Evolutionary conservation across 192 early-diverging fungal genomes (phyloP).

Genomic region (Dimargaris xerosporica): DNA sequence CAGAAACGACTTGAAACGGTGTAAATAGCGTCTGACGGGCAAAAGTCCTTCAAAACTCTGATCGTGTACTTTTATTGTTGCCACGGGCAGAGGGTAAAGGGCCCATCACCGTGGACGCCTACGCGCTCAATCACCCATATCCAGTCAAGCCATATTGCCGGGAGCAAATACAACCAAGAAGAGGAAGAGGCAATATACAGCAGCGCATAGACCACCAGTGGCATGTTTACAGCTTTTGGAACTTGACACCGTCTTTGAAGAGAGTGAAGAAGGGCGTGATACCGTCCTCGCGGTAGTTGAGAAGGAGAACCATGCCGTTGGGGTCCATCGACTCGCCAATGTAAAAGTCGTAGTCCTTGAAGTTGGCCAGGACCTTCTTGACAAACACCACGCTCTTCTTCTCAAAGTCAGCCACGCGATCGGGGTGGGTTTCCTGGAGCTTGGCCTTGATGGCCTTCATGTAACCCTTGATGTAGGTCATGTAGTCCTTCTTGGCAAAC

Average conservation of each 20-base stretch:
- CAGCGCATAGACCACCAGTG: too few relatives aligned
- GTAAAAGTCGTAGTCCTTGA: slow-evolving; percentile 90
- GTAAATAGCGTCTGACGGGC: too few relatives aligned
- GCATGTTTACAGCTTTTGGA: slow-evolving; percentile 55
- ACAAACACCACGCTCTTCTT: slow-evolving; percentile 36
- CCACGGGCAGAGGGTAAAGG: too few relatives aligned
- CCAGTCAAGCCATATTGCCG: too few relatives aligned
- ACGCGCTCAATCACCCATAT: too few relatives aligned
- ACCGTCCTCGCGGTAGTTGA: slow-evolving; percentile 94
- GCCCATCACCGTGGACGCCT: too few relatives aligned
- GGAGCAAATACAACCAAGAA: too few relatives aligned
- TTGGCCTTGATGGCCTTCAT: slow-evolving; percentile 65
- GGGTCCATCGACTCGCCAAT: slow-evolving; percentile 74
- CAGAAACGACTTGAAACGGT: too few relatives aligned
- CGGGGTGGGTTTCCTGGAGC: slow-evolving; percentile 39
- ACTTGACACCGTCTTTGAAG: slow-evolving; percentile 76
- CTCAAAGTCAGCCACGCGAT: slow-evolving; percentile 48
- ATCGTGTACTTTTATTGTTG: too few relatives aligned
- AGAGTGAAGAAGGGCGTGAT: slow-evolving; percentile 80
- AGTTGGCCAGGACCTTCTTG: slow-evolving; percentile 66
- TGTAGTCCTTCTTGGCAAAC: slow-evolving; percentile 89
- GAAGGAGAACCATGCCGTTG: slow-evolving; percentile 70
- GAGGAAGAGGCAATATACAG: too few relatives aligned
- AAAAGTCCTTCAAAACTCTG: too few relatives aligned
- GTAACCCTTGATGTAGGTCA: slow-evolving; percentile 86